These are phyloP conservation scores for Cadophora sp. DNA, from an alignment of 2,329 filamentous ascomycete genomes.

Conservation along the genomic window DNA sequence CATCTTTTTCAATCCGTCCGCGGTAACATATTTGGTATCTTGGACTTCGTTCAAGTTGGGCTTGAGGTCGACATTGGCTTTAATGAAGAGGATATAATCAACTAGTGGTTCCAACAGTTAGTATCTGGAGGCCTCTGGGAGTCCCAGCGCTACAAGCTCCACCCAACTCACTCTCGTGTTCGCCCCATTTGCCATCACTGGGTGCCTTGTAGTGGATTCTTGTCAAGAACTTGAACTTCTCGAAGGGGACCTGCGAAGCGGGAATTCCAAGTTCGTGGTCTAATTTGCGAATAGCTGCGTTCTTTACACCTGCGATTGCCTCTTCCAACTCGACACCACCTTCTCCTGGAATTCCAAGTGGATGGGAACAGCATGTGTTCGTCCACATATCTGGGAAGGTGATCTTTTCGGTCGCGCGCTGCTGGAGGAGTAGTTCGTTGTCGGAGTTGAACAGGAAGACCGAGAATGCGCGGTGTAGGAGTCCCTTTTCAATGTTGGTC, in stretches of 20 bases:
- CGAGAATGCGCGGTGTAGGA: conserved; percentile 96
- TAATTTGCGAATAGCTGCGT: conserved; percentile 90
- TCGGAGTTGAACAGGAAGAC: conserved; percentile 96
- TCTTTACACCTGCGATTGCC: conserved; percentile 85
- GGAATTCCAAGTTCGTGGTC: conserved; percentile 95
- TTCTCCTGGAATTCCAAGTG: conserved; percentile 88
- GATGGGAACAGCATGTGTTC: conserved; percentile 99
- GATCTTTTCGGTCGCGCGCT: conserved; percentile 95
- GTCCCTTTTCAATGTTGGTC: conserved; percentile 96
- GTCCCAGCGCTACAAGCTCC: background rate
- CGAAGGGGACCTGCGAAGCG: conserved; percentile 84
- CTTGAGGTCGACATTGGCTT: conserved; percentile 85
- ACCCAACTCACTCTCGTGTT: conserved; percentile 84
- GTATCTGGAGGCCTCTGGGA: conserved; percentile 2
- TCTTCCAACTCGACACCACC: conserved; percentile 83
- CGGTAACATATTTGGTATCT: conserved; percentile 82
- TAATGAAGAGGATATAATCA: conserved; percentile 99
- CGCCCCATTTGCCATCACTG: conserved; percentile 97
- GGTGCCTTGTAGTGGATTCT: conserved; percentile 98
- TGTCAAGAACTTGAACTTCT: conserved; percentile 92
- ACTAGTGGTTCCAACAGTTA: conserved; percentile 57
- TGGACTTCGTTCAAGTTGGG: conserved; percentile 88
- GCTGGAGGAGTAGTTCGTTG: conserved; percentile 92
- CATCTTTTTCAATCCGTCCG: conserved; percentile 82
- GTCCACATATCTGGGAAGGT: conserved; percentile 99